Evolutionary conservation across 371 early-diverging fungal genomes (phyloP), one percentile per base, ranked within the genome.

Genomic region (Chytridiales sp.): DNA sequence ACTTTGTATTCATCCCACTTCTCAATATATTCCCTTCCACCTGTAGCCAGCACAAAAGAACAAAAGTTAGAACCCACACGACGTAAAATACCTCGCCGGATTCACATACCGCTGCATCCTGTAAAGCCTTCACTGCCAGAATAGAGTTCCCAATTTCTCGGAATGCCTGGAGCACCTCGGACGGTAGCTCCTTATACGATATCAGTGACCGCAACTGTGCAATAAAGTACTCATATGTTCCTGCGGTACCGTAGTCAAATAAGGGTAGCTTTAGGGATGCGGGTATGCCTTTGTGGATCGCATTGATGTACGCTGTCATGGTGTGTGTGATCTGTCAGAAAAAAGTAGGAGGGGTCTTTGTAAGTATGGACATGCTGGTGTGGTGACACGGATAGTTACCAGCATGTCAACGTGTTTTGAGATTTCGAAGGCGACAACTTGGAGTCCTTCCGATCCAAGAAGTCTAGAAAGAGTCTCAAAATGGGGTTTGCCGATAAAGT

Each of bases 131-230:
- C 32, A 72, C 56, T 9, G 55, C 39, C 17, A 76, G 15, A 0
- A 77, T 48, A 0, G 58, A 36, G 56, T 81, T 81, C 15, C 81
- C 81, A 22, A 77, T 49, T 52, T 77, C 75, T 19, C 77, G 61
- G 42, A 81, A 76, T 0, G 66, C 68, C 50, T 79, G 75, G 2
- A 75, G 56, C 3, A 81, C 75, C 22, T 74, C 74, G 19, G 69
- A 42, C 35, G 68, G 69, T 4, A 78, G 61, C 40, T 68, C 69
- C 22, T 50, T 47, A 54, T 75, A 76, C 9, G 61, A 43, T 5
- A 74, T 17, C 46, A 79, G 40, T 13, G 76, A 68, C 40, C 58
- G 61, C 24, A 72, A 57, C 9, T 48, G 64, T 1, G 60, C 58
- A 11, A 32, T 13, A 32, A 75, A 74, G 43, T 49, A 66, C 22